These are phyloP conservation scores for Rhynchospora pubera DNA, from an alignment of 176 grass and related monocot genomes.

Conservation along the genomic window DNA sequence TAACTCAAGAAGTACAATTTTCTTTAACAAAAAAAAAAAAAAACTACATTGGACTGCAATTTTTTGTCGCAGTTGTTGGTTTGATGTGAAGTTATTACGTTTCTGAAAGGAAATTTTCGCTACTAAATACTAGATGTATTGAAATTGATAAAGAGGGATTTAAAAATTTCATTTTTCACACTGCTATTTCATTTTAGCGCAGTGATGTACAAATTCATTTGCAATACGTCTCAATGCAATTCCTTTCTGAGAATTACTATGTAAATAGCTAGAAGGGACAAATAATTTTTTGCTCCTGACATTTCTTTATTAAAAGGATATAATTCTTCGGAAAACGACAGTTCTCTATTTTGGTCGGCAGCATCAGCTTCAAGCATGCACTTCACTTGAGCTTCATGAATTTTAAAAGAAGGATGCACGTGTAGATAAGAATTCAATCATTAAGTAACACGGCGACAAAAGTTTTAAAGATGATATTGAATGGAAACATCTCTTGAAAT, in stretches of 20 bases:
- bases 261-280: background rate
- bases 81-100: background rate
- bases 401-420: background rate
- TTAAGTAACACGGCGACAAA: background rate
- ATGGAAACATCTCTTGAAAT: background rate
- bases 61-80: background rate
- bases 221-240: too few relatives aligned
- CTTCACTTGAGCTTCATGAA: background rate
- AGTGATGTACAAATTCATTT: background rate
- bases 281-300: background rate
- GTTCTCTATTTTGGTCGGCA: background rate
- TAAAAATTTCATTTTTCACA: background rate
- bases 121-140: background rate
- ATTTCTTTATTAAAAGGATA: background rate
- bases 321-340: slow-evolving; percentile 4
- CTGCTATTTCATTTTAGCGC: too few relatives aligned
- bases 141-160: background rate
- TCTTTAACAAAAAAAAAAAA: too few relatives aligned
- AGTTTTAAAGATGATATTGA: background rate
- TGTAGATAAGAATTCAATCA: background rate
- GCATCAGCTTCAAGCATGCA: background rate
- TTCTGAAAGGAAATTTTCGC: background rate
- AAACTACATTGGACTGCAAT: background rate
- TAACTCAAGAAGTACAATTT: background rate
- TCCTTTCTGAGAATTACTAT: background rate